Evolutionary conservation across 2,329 filamentous ascomycete species (phyloP).

Genomic region (Xylaria hypoxylon): DNA sequence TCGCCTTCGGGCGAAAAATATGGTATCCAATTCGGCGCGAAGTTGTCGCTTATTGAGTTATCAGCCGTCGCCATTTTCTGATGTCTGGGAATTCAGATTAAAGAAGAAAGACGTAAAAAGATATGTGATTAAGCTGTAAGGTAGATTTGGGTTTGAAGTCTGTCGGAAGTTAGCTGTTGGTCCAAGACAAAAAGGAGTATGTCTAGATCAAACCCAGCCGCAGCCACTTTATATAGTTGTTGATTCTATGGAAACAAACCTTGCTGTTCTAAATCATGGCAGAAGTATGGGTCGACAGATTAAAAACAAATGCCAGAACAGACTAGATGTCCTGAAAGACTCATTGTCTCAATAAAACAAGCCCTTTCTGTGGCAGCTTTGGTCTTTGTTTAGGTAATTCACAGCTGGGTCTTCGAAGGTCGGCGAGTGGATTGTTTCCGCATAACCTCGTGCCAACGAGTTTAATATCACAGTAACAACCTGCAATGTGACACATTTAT

Average conservation of each 20-base stretch:
- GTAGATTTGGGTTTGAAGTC: not conserved
- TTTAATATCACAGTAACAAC: not conserved
- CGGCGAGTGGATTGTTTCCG: not conserved
- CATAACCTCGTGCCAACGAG: not conserved
- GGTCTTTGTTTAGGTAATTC: not conserved
- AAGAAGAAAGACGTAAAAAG: not conserved
- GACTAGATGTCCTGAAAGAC: slow-evolving; percentile 10
- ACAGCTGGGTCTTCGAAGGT: not conserved
- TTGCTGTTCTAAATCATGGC: slow-evolving; percentile 16
- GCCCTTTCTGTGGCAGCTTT: not conserved
- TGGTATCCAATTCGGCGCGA: slow-evolving; percentile 27
- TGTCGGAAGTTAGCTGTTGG: not conserved
- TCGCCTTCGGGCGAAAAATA: slow-evolving; percentile 7
- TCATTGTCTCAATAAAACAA: slow-evolving; percentile 10
- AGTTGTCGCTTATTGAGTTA: slow-evolving; percentile 17
- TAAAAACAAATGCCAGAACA: not conserved
- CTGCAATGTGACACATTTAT: not conserved
- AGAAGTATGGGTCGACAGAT: not conserved
- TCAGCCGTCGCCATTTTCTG: not conserved
- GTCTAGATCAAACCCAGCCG: not conserved
- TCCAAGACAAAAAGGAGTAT: not conserved
- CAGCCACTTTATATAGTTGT: not conserved
- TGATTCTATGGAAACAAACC: slow-evolving; percentile 5
- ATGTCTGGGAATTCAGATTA: not conserved
- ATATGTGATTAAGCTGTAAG: not conserved